phyloP scores from a whole-genome alignment of 1,284 basidiomycete species.

The Moniliophthora roreri region DNA sequence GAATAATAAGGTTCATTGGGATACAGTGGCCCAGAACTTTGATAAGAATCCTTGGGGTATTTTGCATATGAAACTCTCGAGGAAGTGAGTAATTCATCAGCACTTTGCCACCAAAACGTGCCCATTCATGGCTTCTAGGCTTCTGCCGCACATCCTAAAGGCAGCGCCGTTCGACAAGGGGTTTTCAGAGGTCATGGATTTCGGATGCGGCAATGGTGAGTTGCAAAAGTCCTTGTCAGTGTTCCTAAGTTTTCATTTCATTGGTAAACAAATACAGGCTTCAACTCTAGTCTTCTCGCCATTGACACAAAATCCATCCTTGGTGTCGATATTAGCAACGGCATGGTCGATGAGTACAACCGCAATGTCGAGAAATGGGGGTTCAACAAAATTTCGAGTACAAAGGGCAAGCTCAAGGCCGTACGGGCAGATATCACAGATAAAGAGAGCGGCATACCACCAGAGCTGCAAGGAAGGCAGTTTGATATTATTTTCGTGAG shows the following conservation, averaged over 20 bases:
- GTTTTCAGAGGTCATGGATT: conserved; percentile 61
- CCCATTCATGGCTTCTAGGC: too few relatives aligned
- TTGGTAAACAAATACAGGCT: conserved; percentile 50
- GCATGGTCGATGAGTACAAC: conserved; percentile 65
- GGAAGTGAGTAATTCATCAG: not conserved
- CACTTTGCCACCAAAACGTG: too few relatives aligned
- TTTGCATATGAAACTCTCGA: not conserved
- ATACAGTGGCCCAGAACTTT: not conserved
- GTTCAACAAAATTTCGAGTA: conserved; percentile 30
- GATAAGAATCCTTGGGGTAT: conserved; percentile 1
- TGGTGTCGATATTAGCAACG: conserved; percentile 70
- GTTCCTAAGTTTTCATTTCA: not conserved
- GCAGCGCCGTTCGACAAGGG: conserved; percentile 54
- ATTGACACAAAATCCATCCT: conserved; percentile 56
- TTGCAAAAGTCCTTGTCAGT: not conserved
- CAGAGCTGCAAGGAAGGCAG: conserved; percentile 47
- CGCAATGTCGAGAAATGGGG: conserved; percentile 53
- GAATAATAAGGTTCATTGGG: not conserved
- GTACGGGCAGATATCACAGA: conserved; percentile 49
- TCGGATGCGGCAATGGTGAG: conserved; percentile 68
- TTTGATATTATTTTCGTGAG: conserved; percentile 64
- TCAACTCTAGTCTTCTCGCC: conserved; percentile 55
- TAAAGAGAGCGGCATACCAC: conserved; percentile 8
- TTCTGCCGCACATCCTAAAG: conserved; percentile 28
- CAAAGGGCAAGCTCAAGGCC: conserved; percentile 55